Evolutionary conservation across 495 filamentous ascomycete species (phyloP).

Genomic region (Niebla homalea): DNA sequence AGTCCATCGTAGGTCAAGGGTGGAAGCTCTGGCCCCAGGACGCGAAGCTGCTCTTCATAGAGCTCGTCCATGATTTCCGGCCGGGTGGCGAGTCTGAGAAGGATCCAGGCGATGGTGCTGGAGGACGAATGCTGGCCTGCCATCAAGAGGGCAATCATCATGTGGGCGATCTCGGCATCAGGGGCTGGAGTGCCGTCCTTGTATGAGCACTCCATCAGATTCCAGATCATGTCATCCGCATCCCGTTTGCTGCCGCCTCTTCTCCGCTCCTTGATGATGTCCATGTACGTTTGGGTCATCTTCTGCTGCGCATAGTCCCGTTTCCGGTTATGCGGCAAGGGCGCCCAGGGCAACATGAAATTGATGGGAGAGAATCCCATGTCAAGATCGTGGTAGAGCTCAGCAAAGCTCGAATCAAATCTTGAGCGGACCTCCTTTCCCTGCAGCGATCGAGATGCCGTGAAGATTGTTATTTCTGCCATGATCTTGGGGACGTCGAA

Average conservation of each 20-base stretch:
- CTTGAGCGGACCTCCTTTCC: conserved; percentile 66
- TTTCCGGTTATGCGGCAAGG: conserved; percentile 70
- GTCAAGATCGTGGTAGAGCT: conserved; percentile 71
- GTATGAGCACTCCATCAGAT: conserved; percentile 68
- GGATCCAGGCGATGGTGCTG: conserved; percentile 67
- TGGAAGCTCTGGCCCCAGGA: conserved; percentile 48
- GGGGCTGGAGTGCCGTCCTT: conserved; percentile 57
- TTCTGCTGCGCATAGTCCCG: conserved; percentile 63
- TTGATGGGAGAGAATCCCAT: conserved; percentile 75
- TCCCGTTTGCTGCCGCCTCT: conserved; percentile 31
- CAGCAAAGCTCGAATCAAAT: conserved; percentile 60
- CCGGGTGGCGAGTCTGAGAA: conserved; percentile 60
- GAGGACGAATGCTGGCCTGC: conserved; percentile 82
- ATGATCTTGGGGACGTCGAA: conserved; percentile 55
- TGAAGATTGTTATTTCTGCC: conserved; percentile 79
- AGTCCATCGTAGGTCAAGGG: conserved; percentile 55
- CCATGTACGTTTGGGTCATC: conserved; percentile 65
- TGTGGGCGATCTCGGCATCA: conserved; percentile 73
- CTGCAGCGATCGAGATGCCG: conserved; percentile 66
- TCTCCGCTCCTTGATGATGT: conserved; percentile 57
- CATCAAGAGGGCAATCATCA: conserved; percentile 88
- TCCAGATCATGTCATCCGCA: conserved; percentile 64
- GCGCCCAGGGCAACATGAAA: conserved; percentile 75
- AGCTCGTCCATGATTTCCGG: conserved; percentile 63
- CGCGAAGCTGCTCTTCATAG: conserved; percentile 56